These are phyloP conservation scores for Phytophthora rubi DNA, from an alignment of 352 stramenopile species.

Conservation along the genomic window DNA sequence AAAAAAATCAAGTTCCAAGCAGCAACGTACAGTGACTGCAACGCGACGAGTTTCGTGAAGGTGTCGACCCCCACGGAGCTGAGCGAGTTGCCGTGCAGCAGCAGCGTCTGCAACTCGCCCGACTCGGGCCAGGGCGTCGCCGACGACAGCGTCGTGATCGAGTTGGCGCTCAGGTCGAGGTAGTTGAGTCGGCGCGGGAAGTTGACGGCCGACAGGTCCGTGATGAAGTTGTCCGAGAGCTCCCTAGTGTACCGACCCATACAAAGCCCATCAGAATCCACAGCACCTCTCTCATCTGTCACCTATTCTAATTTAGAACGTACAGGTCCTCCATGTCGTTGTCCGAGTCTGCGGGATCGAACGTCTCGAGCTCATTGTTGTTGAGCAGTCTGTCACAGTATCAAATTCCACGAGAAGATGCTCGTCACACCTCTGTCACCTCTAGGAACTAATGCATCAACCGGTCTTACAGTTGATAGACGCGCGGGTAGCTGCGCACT, in stretches of 20 bases:
- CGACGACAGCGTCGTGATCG: conserved; percentile 40
- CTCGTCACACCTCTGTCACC: background rate
- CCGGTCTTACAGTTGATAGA: conserved; percentile 50
- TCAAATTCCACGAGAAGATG: background rate
- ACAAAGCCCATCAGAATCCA: background rate
- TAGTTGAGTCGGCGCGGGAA: conserved; percentile 54
- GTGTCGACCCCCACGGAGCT: conserved; percentile 40
- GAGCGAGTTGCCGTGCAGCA: conserved; percentile 64
- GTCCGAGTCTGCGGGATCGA: conserved; percentile 44
- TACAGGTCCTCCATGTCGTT: conserved; percentile 66
- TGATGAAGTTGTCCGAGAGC: conserved; percentile 52
- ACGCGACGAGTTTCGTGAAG: conserved; percentile 48
- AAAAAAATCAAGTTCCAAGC: background rate
- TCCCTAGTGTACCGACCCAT: conserved; percentile 25
- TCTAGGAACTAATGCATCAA: no score
- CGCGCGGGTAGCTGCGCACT: conserved; percentile 57
- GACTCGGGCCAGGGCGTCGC: conserved; percentile 51
- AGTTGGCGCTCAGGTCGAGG: conserved; percentile 57
- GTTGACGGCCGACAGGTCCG: conserved; percentile 40
- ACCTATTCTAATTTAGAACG: background rate
- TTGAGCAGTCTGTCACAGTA: conserved; percentile 40
- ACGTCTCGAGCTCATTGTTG: conserved; percentile 65
- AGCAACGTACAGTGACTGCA: conserved; percentile 61
- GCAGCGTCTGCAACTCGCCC: conserved; percentile 57
- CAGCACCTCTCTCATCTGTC: background rate